These are phyloP conservation scores for Metschnikowia arizonensis DNA, from an alignment of 805 yeast genomes.

Conservation along the genomic window DNA sequence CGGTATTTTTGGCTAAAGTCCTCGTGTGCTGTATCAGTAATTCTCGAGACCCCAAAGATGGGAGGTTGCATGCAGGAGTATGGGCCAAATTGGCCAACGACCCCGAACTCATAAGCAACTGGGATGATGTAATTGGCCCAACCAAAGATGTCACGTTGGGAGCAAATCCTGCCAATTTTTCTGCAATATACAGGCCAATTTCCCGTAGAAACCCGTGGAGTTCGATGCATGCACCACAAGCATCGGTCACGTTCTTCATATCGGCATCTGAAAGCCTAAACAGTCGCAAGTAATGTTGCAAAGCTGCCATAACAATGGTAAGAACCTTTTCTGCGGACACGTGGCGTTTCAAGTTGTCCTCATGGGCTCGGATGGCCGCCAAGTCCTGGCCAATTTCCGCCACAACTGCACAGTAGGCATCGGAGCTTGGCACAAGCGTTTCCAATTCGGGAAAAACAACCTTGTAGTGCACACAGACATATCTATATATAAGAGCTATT, in stretches of 20 bases:
- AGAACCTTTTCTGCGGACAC: constrained; percentile 63
- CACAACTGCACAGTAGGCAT: constrained; percentile 56
- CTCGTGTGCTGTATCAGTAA: constrained; percentile 30
- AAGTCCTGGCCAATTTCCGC: constrained; percentile 48
- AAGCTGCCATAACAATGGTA: constrained; percentile 69
- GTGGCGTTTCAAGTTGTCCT: constrained; percentile 35
- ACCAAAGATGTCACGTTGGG: constrained; percentile 76
- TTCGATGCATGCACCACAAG: constrained; percentile 46
- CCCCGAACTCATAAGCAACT: constrained; percentile 63
- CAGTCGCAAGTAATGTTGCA: constrained; percentile 34
- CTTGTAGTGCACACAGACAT: constrained; percentile 50
- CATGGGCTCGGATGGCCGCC: constrained; percentile 25
- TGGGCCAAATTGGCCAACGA: constrained; percentile 61
- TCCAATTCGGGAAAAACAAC: constrained; percentile 70
- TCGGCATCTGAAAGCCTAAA: constrained; percentile 24
- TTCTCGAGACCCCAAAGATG: constrained; percentile 63
- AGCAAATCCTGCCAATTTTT: constrained; percentile 56
- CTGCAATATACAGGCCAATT: constrained; percentile 53
- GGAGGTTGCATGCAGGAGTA: constrained; percentile 79
- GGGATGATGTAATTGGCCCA: constrained; percentile 70
- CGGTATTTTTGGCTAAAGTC: constrained; percentile 55
- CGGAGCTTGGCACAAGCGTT: constrained; percentile 55
- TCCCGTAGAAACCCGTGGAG: constrained; percentile 41
- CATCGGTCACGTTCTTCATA: constrained; percentile 35
- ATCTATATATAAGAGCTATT: constrained; percentile 45